Conservation (phyloP, 208 protist species). For the Tritrichomonas musculus region DNA sequence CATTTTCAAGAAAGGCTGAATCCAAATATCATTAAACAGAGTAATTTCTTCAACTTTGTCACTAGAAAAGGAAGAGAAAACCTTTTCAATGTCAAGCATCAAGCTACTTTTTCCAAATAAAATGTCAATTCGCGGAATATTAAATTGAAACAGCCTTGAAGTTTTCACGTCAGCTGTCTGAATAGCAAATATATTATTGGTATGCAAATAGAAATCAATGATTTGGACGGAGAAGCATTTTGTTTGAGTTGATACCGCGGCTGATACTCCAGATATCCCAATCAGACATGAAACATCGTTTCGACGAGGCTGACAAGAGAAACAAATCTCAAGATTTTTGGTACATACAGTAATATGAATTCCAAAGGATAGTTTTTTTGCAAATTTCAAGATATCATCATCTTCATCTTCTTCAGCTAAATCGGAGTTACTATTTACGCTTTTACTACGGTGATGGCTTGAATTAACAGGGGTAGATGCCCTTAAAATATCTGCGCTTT, state of each 20-base stretch:
- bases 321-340: neutral
- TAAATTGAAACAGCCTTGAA: neutral
- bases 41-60: constrained; percentile 32
- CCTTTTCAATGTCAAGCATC: neutral
- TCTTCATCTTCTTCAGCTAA: neutral
- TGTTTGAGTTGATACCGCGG: too few relatives aligned
- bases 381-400: too few relatives aligned
- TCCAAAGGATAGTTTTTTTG: neutral
- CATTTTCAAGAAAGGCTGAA: neutral
- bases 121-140: neutral
- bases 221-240: neutral
- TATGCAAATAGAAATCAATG: neutral
- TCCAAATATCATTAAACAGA: constrained; percentile 24
- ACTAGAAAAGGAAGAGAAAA: neutral
- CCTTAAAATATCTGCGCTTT: too few relatives aligned
- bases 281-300: neutral
- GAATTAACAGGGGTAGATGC: too few relatives aligned
- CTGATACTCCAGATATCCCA: neutral
- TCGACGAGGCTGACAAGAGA: neutral
- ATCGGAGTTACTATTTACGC: neutral
- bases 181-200: neutral
- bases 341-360: neutral
- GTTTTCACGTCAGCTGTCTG: neutral
- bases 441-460: neutral
- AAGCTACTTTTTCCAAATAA: neutral